Evolutionary conservation across 257 asterid genomes (phyloP).

Genomic region (Solanum pennellii): DNA sequence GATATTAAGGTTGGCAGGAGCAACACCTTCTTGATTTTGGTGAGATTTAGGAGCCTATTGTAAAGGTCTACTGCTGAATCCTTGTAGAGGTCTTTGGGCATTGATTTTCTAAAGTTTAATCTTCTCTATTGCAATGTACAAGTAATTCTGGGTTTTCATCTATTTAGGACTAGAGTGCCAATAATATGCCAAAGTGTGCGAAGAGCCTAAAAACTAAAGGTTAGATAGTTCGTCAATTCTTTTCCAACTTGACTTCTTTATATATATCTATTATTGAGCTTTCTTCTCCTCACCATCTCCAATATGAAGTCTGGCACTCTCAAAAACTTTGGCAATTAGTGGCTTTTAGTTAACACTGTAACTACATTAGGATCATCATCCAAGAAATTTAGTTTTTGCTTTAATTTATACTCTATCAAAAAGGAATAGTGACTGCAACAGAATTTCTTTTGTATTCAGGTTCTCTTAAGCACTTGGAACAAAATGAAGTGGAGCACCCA

Average conservation of each 20-base stretch:
- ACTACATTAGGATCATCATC: background rate
- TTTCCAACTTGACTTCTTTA: background rate
- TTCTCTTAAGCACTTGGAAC: background rate
- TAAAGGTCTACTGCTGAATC: constrained; percentile 14
- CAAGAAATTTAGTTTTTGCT: background rate
- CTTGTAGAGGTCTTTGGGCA: too few relatives aligned
- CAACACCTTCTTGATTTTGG: constrained; percentile 46
- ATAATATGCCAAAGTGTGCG: background rate
- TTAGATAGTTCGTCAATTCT: constrained; percentile 16
- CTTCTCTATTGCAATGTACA: too few relatives aligned
- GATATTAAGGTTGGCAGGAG: constrained; percentile 57
- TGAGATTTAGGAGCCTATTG: constrained; percentile 46
- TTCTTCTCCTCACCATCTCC: background rate
- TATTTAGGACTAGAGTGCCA: too few relatives aligned
- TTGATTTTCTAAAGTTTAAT: too few relatives aligned
- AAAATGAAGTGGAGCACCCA: too few relatives aligned
- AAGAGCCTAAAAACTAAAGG: constrained; percentile 68
- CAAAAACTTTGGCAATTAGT: background rate
- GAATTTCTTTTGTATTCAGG: constrained; percentile 20
- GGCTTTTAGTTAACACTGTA: background rate
- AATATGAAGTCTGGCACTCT: background rate
- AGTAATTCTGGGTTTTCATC: too few relatives aligned
- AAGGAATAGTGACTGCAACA: background rate
- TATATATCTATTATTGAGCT: background rate
- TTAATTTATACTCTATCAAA: background rate